Base-by-base conservation (phyloP, 352 stramenopile species). In the Pilasporangium apinafurcum region DNA sequence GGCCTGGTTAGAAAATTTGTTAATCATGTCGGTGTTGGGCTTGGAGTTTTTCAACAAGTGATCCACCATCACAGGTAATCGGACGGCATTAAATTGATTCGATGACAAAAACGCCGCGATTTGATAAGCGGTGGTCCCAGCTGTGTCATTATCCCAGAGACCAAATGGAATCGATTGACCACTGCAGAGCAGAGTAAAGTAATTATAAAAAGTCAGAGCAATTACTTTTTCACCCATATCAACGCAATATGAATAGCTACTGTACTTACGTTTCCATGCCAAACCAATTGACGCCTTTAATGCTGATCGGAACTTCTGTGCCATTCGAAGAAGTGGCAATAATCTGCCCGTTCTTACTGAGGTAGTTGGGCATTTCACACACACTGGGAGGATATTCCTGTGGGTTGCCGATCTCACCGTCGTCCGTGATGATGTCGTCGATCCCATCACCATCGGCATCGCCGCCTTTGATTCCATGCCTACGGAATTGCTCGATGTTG, bases 331-430 rank as follows among this genome's bases (percentile, higher is more conserved):
- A 22, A 0, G 80, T 61, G 0, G 67, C 55, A 21, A 56, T 59
- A 27, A 84, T 77, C 14, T 68, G 48, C 2, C 71, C 63, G 22
- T 70, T 59, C 53, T 86, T 86, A 56, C 71, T 84, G 31, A 68
- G 51, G 29, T 87, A 86, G 42, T 84, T 64, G 3, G 69, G 65
- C 39, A 82, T 33, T 41, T 80, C 54, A 35, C 72, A 87, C 18
- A 58, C 53, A 51, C 59, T 82, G 35, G 67, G 38, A 5, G 71
- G 68, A 34, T 84, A 84, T 28, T 59, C 58, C 37, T 74, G 70
- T 1, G 71, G 71, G 48, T 84, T 84, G 8, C 71, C 71, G 14
- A 73, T 54, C 25, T 69, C 51, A 5, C 68, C 72, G 39, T 86
- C 68, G 35, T 78, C 62, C 27, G 61, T 68, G 3, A 83, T 38